Conservation (phyloP, 2,329 filamentous ascomycete genomes). For the Biscogniauxia marginata region DNA sequence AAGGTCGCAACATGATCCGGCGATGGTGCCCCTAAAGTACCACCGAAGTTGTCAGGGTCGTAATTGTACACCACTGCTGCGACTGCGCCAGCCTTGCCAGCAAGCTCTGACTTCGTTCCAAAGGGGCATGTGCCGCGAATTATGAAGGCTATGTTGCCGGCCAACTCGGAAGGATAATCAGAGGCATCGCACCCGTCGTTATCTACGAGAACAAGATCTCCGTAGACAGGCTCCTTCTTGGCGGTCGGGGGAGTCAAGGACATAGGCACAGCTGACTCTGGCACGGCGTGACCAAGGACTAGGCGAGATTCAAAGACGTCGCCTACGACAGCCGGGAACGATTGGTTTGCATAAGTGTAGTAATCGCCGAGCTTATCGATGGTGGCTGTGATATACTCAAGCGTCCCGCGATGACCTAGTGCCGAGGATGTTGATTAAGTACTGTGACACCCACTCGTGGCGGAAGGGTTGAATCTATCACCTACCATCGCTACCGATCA, state of each 20-base stretch:
- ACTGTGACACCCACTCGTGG: neutral
- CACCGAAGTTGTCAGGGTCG: constrained; percentile 58
- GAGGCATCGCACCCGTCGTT: constrained; percentile 62
- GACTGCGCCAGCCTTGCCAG: constrained; percentile 66
- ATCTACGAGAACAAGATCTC: constrained; percentile 57
- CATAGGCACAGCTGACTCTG: constrained; percentile 55
- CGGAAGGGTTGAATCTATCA: constrained; percentile 1
- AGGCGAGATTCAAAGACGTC: constrained; percentile 59
- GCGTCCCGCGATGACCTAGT: constrained; percentile 60
- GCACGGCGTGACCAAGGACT: constrained; percentile 52
- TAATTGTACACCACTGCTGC: constrained; percentile 77
- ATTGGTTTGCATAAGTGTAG: constrained; percentile 62
- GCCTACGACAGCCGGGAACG: constrained; percentile 61
- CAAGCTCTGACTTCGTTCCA: constrained; percentile 66
- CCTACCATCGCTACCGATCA: constrained; percentile 65
- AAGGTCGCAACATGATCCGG: constrained; percentile 66
- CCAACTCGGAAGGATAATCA: constrained; percentile 61
- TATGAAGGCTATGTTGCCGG: constrained; percentile 68
- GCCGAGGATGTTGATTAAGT: constrained; percentile 3
- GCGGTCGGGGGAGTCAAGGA: constrained; percentile 65
- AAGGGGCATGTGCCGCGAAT: constrained; percentile 70
- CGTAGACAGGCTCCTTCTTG: constrained; percentile 57
- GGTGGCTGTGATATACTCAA: constrained; percentile 60
- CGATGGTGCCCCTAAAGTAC: constrained; percentile 64
- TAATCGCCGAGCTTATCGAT: constrained; percentile 57